phyloP scores from a whole-genome alignment of 2,329 filamentous ascomycete genomes.

The Fusarium illudens region DNA sequence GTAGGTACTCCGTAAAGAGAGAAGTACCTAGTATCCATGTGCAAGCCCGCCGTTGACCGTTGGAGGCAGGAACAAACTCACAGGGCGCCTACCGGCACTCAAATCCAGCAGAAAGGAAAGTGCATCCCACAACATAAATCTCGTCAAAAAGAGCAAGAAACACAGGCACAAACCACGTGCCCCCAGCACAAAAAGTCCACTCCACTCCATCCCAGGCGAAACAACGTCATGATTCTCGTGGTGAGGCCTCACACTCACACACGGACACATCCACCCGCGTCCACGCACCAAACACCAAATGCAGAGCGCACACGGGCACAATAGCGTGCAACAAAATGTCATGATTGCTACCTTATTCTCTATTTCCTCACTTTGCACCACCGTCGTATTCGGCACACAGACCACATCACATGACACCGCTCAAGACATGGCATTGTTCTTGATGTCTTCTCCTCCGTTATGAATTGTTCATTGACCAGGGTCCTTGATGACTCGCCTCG shows the following conservation, averaged over 20 bases:
- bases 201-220: constrained; percentile 15
- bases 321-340: not conserved
- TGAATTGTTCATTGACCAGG: not conserved
- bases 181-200: constrained; percentile 2
- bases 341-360: constrained; percentile 6
- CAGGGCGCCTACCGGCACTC: not conserved
- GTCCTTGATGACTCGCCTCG: constrained; percentile 20
- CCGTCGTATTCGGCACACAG: not conserved
- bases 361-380: not conserved
- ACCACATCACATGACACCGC: not conserved
- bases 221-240: not conserved
- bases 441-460: not conserved
- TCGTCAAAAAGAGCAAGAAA: constrained; percentile 5
- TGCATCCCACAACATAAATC: not conserved
- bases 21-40: not conserved
- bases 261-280: not conserved
- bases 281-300: constrained; percentile 8
- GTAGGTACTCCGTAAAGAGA: too few relatives aligned
- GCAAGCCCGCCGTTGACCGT: not conserved
- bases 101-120: not conserved
- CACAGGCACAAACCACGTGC: constrained; percentile 23
- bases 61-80: constrained; percentile 1
- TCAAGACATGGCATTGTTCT: not conserved
- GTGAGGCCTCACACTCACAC: constrained; percentile 20
- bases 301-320: constrained; percentile 1